Conservation (phyloP, 2,329 filamentous ascomycete species). For the Alternaria sp. region DNA sequence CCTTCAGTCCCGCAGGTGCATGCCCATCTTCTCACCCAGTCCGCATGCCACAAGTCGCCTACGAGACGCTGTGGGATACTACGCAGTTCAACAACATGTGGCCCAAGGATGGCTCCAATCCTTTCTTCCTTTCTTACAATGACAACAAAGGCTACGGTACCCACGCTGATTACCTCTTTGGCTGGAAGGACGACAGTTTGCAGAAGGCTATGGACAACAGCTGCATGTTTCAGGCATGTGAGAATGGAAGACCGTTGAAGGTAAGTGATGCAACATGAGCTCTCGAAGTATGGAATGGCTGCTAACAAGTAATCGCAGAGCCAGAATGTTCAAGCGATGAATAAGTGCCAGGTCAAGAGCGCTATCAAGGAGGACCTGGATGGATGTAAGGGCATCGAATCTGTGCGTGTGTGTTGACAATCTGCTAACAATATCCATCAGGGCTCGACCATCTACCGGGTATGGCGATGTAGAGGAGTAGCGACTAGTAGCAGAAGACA, state of each 20-base stretch:
- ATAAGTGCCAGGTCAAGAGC: conserved; percentile 35
- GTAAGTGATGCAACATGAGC: conserved; percentile 25
- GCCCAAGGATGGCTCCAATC: conserved; percentile 37
- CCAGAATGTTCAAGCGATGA: conserved; percentile 17
- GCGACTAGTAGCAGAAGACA: neutral
- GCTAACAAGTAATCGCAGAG: neutral
- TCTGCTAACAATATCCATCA: neutral
- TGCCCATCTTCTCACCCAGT: conserved; percentile 42
- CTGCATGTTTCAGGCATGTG: conserved; percentile 39
- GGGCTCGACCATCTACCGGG: conserved; percentile 8
- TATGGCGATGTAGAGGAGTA: conserved; percentile 3
- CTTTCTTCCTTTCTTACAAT: conserved; percentile 35
- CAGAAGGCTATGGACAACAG: conserved; percentile 36
- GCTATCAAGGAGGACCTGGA: conserved; percentile 35
- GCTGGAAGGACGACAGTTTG: conserved; percentile 40
- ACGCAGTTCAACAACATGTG: conserved; percentile 34
- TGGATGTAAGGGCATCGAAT: conserved; percentile 26
- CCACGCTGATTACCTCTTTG: conserved; percentile 42
- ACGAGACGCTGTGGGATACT: conserved; percentile 45
- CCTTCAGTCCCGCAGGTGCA: conserved; percentile 29
- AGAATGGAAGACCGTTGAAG: conserved; percentile 30
- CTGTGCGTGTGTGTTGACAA: neutral
- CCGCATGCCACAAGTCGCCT: conserved; percentile 42
- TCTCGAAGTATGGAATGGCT: too few species aligned
- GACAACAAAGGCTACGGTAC: conserved; percentile 41